Conservation (phyloP, 2,329 filamentous ascomycete species). For the Fusarium sp. region DNA sequence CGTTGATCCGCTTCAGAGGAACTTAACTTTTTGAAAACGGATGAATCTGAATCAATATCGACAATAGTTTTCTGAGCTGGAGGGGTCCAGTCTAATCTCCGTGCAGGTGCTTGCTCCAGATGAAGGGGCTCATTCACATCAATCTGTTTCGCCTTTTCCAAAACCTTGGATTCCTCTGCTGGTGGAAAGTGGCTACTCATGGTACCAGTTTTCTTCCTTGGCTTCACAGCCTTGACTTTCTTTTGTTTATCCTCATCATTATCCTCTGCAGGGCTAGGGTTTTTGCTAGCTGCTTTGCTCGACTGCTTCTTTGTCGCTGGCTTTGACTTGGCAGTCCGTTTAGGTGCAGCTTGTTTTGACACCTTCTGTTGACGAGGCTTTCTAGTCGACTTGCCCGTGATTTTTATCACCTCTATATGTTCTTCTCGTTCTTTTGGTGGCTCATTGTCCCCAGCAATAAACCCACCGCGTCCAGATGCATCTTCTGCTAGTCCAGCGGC, state of each 20-base stretch:
- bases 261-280: neutral
- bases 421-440: slow-evolving; percentile 7
- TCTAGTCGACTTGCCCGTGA: slow-evolving; percentile 26
- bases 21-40: slow-evolving; percentile 31
- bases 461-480: neutral
- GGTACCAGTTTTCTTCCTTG: slow-evolving; percentile 41
- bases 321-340: slow-evolving; percentile 7
- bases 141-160: slow-evolving; percentile 27
- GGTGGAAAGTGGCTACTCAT: slow-evolving; percentile 52
- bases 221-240: slow-evolving; percentile 39
- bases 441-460: slow-evolving; percentile 1
- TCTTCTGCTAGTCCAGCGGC: neutral
- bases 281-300: neutral
- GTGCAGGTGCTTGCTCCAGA: slow-evolving; percentile 63
- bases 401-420: slow-evolving; percentile 42
- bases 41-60: slow-evolving; percentile 48
- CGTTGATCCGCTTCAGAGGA: slow-evolving; percentile 19
- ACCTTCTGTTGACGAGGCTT: slow-evolving; percentile 36
- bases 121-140: slow-evolving; percentile 51
- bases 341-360: slow-evolving; percentile 27
- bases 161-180: slow-evolving; percentile 24
- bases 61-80: slow-evolving; percentile 57
- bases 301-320: neutral
- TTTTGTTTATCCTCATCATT: slow-evolving; percentile 50
- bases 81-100: slow-evolving; percentile 77